Evolutionary conservation across 345 rosid species (phyloP).

Genomic region (Boechera stricta): DNA sequence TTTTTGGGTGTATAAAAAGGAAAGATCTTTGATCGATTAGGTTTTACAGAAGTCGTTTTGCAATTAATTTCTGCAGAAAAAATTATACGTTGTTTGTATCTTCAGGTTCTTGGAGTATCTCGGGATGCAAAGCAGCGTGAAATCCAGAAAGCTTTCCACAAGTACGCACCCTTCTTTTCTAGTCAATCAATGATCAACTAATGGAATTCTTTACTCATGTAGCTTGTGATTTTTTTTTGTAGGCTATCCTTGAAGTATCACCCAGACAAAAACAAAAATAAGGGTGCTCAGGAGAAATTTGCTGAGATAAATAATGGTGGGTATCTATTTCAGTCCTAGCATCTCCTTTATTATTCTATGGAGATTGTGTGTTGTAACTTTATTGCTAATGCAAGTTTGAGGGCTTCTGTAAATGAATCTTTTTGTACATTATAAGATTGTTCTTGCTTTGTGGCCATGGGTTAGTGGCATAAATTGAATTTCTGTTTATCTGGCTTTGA

Average conservation of each 20-base stretch:
- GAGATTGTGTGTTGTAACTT: background rate
- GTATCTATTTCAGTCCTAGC: constrained; percentile 18
- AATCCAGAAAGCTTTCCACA: constrained; percentile 98
- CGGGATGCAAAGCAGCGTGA: constrained; percentile 82
- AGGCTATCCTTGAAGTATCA: constrained; percentile 90
- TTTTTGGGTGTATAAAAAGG: background rate
- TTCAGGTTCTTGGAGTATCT: constrained; percentile 92
- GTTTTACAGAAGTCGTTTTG: background rate
- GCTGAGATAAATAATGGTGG: constrained; percentile 90
- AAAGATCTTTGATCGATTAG: background rate
- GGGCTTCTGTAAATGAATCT: background rate
- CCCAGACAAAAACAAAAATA: constrained; percentile 89
- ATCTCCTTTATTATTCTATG: background rate
- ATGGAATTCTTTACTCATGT: background rate
- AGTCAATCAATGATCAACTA: constrained; percentile 5
- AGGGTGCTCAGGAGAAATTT: constrained; percentile 88
- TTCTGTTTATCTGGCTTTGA: constrained; percentile 12
- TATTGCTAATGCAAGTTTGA: background rate
- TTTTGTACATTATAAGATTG: background rate
- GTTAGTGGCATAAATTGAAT: background rate
- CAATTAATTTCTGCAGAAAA: background rate
- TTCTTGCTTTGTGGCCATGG: constrained; percentile 6
- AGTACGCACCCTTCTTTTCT: constrained; percentile 49
- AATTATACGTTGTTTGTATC: background rate
- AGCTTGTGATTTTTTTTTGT: constrained; percentile 27